Conservation (phyloP, 1,284 basidiomycete species). For the Ustilago cynodontis region DNA sequence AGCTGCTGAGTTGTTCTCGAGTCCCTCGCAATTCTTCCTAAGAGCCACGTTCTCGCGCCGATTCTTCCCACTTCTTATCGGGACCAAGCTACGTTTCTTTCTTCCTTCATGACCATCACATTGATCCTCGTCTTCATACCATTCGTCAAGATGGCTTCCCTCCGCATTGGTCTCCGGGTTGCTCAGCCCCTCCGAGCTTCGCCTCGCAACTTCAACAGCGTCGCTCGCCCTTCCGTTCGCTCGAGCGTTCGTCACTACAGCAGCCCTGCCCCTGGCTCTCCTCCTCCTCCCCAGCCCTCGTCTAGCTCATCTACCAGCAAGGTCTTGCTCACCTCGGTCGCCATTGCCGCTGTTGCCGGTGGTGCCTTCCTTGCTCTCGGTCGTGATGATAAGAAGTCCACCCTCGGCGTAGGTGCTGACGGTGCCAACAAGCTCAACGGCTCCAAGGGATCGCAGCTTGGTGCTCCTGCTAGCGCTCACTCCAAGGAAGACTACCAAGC, state of each 20-base stretch:
- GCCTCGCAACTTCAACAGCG: conserved; percentile 36
- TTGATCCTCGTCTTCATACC: not conserved
- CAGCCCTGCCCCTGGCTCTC: conserved; percentile 47
- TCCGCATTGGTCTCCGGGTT: conserved; percentile 53
- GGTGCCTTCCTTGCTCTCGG: conserved; percentile 50
- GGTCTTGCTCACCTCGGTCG: conserved; percentile 52
- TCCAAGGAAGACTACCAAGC: conserved; percentile 65
- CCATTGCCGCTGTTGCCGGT: conserved; percentile 48
- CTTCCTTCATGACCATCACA: conserved; percentile 17
- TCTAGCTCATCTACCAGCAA: conserved; percentile 44
- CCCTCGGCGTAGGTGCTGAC: conserved; percentile 53
- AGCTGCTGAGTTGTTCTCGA: not conserved
- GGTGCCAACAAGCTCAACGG: conserved; percentile 54
- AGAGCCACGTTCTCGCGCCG: not conserved
- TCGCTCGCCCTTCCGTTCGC: conserved; percentile 40
- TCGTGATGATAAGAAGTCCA: conserved; percentile 45
- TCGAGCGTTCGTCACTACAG: conserved; percentile 53
- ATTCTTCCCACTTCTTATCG: too few relatives aligned
- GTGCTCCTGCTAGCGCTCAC: conserved; percentile 34
- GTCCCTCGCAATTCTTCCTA: not conserved
- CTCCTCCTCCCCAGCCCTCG: conserved; percentile 43
- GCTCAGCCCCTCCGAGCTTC: conserved; percentile 48
- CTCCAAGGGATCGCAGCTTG: conserved; percentile 39
- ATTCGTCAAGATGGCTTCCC: conserved; percentile 46
- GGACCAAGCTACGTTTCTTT: not conserved